phyloP scores from a whole-genome alignment of 2,329 filamentous ascomycete genomes.

The Zymoseptoria tritici region DNA sequence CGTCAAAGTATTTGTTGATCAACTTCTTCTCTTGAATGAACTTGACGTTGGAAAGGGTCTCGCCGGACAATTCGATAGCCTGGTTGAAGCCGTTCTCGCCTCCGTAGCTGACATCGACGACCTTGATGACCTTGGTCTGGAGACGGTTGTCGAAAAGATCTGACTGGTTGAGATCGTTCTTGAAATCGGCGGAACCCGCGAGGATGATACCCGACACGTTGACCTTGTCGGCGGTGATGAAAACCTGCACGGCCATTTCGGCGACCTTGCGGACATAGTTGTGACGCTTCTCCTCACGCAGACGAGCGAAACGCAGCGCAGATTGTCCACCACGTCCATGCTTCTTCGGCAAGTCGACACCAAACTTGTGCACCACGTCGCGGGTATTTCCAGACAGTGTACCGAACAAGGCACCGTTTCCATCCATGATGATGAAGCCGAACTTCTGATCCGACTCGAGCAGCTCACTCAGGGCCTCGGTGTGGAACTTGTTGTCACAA shows the following conservation, averaged over 20 bases:
- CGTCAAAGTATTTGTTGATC: constrained; percentile 97
- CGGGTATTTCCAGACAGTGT: constrained; percentile 95
- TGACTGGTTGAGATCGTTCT: constrained; percentile 96
- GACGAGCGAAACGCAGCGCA: constrained; percentile 96
- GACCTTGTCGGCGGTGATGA: constrained; percentile 96
- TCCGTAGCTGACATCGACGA: constrained; percentile 97
- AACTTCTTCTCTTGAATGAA: constrained; percentile 99
- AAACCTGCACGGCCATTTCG: constrained; percentile 96
- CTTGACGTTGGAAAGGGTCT: constrained; percentile 98
- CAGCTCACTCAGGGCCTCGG: constrained; percentile 90
- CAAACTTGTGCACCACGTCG: constrained; percentile 96
- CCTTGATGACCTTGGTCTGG: constrained; percentile 93
- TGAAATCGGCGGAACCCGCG: constrained; percentile 97
- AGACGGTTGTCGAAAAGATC: constrained; percentile 95
- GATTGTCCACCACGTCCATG: constrained; percentile 99
- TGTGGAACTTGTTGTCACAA: constrained; percentile 99
- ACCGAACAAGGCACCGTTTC: constrained; percentile 94
- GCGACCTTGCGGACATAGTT: constrained; percentile 99
- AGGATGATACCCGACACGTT: constrained; percentile 94
- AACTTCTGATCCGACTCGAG: constrained; percentile 99
- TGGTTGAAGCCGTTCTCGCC: constrained; percentile 99
- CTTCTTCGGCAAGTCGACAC: constrained; percentile 98
- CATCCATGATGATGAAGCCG: constrained; percentile 99
- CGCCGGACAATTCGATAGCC: constrained; percentile 88
- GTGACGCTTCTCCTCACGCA: constrained; percentile 98